Evolutionary conservation across 495 filamentous ascomycete species (phyloP), one percentile per base, ranked within the genome.

Genomic region (Neurospora discreta): DNA sequence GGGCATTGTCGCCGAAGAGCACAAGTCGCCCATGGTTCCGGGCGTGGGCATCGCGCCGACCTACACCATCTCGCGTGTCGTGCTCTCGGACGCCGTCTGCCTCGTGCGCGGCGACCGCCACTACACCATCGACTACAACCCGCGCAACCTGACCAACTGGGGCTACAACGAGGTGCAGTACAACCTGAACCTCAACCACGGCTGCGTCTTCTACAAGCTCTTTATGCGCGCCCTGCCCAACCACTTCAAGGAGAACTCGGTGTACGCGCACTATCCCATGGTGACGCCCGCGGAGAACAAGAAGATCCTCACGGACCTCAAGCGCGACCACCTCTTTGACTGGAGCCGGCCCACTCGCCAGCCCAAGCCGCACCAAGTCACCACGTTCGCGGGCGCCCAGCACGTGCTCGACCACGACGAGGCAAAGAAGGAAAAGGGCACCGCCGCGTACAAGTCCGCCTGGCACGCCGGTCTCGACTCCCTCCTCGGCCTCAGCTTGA

Each of bases 221-320:
- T 89, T 93, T 69, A 81, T 90, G 68, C 86, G 91, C 26, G 90
- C 92, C 3, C 93, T 97, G 85, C 93, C 93, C 3, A 87, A 90
- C 74, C 88, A 90, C 78, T 95, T 92, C 87, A 90, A 89, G 78
- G 77, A 82, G 39, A 90, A 95, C 80, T 94, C 91, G 1, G 89
- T 94, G 72, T 96, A 95, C 73, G 92, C 92, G n/a, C 91, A 93
- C 75, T 95, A 92, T 77, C 93, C 93, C 5, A 91, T 97, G 88
- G 93, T 91, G 7, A 89, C 91, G 33, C 80, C 81, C 1, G 77
- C 75, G 4, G 93, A 95, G 79, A 95, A 91, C 75, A 80, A 83
- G 46, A 89, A 88, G 75, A 95, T 96, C 74, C 85, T 90, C 77
- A 91, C 89, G 75, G 82, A 86, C 70, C 87, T 96, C n/a, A 88